phyloP scores from a whole-genome alignment of 495 filamentous ascomycete genomes.

The Staphylotrichum longicolle region DNA sequence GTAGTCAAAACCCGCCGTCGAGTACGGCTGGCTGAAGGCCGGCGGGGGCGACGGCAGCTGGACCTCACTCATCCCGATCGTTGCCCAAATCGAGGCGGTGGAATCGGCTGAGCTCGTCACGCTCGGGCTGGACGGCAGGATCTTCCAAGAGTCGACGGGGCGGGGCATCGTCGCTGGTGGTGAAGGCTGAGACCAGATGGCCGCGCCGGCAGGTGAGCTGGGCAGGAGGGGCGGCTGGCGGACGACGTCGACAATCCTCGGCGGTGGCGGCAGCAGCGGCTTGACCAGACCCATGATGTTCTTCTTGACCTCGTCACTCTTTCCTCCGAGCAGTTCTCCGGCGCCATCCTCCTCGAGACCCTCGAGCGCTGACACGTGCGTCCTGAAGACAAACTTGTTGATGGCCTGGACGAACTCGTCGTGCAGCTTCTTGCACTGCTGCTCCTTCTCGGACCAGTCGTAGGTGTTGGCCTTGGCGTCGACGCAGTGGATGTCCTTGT shows the following conservation, averaged over 20 bases:
- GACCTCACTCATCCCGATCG: conserved; percentile 67
- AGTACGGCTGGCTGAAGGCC: conserved; percentile 76
- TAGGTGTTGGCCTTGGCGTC: conserved; percentile 86
- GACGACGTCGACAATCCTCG: conserved; percentile 87
- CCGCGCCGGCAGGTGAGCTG: conserved; percentile 72
- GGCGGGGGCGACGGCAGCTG: conserved; percentile 70
- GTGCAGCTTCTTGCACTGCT: conserved; percentile 94
- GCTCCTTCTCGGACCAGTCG: conserved; percentile 96
- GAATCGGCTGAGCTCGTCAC: conserved; percentile 67
- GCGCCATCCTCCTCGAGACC: conserved; percentile 96
- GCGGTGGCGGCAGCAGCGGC: conserved; percentile 88
- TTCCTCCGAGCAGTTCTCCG: conserved; percentile 86
- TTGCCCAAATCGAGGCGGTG: conserved; percentile 71
- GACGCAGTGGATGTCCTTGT: conserved; percentile 93
- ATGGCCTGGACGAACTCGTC: conserved; percentile 96
- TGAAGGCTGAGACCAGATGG: conserved; percentile 73
- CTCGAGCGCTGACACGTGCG: conserved; percentile 84
- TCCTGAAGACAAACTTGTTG: conserved; percentile 96
- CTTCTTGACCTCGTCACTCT: conserved; percentile 90
- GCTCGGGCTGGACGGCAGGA: conserved; percentile 83
- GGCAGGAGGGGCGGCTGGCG: conserved; percentile 81
- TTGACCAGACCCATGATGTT: conserved; percentile 82
- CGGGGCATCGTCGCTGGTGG: conserved; percentile 54
- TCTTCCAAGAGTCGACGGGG: conserved; percentile 88
- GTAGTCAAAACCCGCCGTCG: conserved; percentile 63